These are phyloP conservation scores for Kluyveromyces nonfermentans DNA, from an alignment of 805 yeast genomes.

Conservation along the genomic window DNA sequence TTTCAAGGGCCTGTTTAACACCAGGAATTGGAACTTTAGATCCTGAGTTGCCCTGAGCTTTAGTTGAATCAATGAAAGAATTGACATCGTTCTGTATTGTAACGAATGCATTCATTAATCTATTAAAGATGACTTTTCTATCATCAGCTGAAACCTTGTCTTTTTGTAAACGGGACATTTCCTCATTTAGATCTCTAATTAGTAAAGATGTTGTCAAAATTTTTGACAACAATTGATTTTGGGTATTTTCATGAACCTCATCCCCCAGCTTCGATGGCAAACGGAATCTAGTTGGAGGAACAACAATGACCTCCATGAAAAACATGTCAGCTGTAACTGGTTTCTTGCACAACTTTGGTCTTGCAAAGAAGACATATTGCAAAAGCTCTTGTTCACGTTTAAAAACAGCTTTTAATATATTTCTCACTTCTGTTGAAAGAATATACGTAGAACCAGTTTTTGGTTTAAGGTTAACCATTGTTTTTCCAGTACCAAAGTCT, in stretches of 20 bases:
- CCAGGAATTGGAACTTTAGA: constrained; percentile 77
- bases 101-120: constrained; percentile 93
- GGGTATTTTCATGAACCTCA: constrained; percentile 88
- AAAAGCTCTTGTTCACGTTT: constrained; percentile 59
- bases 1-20: constrained; percentile 92
- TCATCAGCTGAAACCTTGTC: constrained; percentile 57
- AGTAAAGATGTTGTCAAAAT: constrained; percentile 70
- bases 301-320: constrained; percentile 79
- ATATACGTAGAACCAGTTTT: constrained; percentile 76
- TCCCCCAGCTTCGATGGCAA: constrained; percentile 96
- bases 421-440: constrained; percentile 78
- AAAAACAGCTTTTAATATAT: constrained; percentile 67
- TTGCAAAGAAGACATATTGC: constrained; percentile 68
- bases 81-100: constrained; percentile 92
- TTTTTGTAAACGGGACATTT: constrained; percentile 52
- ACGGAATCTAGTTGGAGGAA: constrained; percentile 95
- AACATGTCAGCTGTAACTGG: constrained; percentile 66
- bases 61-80: constrained; percentile 85
- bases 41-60: constrained; percentile 67
- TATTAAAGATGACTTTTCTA: constrained; percentile 67
- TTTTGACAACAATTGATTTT: constrained; percentile 78
- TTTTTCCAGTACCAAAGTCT: constrained; percentile 28
- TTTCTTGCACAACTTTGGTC: constrained; percentile 47
- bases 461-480: constrained; percentile 43
- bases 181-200: constrained; percentile 85